Evolutionary conservation across 345 rosid genomes (phyloP).

Genomic region (Eucalyptus caleyi): DNA sequence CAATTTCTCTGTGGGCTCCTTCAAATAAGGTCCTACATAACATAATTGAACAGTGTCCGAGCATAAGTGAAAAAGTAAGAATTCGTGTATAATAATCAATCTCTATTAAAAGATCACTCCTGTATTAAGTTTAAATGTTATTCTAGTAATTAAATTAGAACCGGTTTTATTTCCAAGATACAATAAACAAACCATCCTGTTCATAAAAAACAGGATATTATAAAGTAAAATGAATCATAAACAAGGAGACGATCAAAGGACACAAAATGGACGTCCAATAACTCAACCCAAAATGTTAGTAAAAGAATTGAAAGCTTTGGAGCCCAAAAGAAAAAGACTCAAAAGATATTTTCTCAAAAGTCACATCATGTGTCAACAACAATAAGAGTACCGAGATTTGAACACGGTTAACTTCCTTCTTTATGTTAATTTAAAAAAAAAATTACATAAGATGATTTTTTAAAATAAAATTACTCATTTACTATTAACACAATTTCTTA

Average conservation of each 20-base stretch:
- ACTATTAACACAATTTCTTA: background rate
- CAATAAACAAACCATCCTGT: background rate
- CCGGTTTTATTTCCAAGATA: background rate
- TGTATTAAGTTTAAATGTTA: background rate
- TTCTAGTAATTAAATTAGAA: background rate
- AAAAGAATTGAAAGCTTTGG: background rate
- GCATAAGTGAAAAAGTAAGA: background rate
- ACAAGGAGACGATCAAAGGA: background rate
- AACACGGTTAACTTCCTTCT: no score
- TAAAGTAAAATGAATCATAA: background rate
- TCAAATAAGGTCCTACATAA: background rate
- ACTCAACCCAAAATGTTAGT: background rate
- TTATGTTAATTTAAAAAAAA: background rate
- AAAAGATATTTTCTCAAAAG: background rate
- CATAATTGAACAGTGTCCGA: background rate
- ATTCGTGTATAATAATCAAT: background rate
- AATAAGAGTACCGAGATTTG: background rate
- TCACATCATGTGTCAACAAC: background rate
- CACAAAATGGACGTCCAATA: background rate
- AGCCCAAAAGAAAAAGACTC: background rate
- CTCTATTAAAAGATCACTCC: background rate
- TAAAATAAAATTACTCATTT: background rate
- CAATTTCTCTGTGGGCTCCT: background rate
- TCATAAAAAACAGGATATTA: no score
- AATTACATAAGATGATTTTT: background rate